Percentiles rank a stretch among this genome's conserved stretches.
phyloP scores from a whole-genome alignment of 176 grass and related monocot species.

The Aegilops longissima region DNA sequence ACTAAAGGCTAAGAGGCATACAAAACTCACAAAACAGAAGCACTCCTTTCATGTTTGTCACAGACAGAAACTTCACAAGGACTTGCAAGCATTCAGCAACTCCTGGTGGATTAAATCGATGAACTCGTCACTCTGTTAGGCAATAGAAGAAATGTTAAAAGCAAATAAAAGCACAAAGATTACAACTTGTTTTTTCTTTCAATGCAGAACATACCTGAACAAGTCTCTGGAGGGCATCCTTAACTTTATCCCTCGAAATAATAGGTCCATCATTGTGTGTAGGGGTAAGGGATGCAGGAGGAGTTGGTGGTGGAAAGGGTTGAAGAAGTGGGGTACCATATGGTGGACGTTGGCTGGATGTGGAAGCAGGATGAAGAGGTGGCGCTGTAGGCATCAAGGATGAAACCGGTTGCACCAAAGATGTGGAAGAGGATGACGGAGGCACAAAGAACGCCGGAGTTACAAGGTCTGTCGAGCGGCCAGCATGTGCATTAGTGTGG shows the following conservation, averaged over 20 bases:
- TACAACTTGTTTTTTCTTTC: background rate
- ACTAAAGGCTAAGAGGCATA: slow-evolving; percentile 27
- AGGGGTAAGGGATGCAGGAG: slow-evolving; percentile 61
- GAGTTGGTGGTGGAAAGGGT: slow-evolving; percentile 67
- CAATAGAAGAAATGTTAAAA: slow-evolving; percentile 4
- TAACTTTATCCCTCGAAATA: slow-evolving; percentile 80
- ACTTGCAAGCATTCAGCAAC: slow-evolving; percentile 36
- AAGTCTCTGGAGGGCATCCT: slow-evolving; percentile 64
- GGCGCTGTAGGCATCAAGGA: slow-evolving; percentile 45
- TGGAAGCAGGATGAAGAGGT: slow-evolving; percentile 33
- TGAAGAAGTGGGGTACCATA: slow-evolving; percentile 67
- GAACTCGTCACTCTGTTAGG: slow-evolving; percentile 65
- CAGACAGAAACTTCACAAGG: background rate
- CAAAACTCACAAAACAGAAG: slow-evolving; percentile 16
- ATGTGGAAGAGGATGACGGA: slow-evolving; percentile 40
- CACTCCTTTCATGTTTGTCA: background rate
- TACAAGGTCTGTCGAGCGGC: slow-evolving; percentile 57
- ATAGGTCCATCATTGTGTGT: slow-evolving; percentile 32
- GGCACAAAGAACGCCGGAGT: slow-evolving; percentile 69
- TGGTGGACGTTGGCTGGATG: slow-evolving; percentile 35
- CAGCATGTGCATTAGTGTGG: slow-evolving; percentile 25
- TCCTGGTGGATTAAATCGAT: slow-evolving; percentile 66
- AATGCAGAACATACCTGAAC: slow-evolving; percentile 55
- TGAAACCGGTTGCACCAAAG: slow-evolving; percentile 35
- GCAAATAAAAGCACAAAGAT: background rate